Conservation (phyloP, 371 early-diverging fungal species). For the Haplosporangium sp. region DNA sequence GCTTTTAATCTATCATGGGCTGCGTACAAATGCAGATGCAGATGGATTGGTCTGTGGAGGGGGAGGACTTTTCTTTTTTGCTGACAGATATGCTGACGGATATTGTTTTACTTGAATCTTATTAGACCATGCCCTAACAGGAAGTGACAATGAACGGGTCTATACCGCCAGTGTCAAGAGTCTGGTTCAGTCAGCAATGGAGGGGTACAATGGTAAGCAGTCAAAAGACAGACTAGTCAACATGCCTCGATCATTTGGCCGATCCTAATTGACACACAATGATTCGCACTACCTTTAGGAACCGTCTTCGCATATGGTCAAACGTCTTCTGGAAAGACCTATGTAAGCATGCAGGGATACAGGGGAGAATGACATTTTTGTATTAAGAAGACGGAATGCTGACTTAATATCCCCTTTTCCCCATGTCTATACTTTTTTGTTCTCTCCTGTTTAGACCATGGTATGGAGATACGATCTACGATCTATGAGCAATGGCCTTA, state of each 20-base stretch:
- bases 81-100: neutral
- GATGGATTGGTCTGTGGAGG: neutral
- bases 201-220: conserved; percentile 63
- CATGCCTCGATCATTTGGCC: too few relatives aligned
- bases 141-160: conserved; percentile 50
- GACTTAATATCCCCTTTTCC: too few relatives aligned
- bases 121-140: conserved; percentile 50
- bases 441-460: neutral
- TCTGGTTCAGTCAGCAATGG: conserved; percentile 62
- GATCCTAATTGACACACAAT: too few relatives aligned
- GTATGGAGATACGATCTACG: neutral
- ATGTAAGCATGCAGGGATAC: neutral
- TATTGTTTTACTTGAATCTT: neutral
- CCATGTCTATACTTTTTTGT: too few relatives aligned
- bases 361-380: too few relatives aligned
- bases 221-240: too few relatives aligned
- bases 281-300: neutral
- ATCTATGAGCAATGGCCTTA: neutral
- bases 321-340: conserved; percentile 18
- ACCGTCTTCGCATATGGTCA: conserved; percentile 15
- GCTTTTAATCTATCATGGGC: too few relatives aligned
- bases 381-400: too few relatives aligned
- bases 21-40: too few relatives aligned
- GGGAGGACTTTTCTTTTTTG: neutral
- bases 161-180: conserved; percentile 46